A percentile compares a stretch with the other conserved stretches of the same genome.
Conservation (phyloP, 768 basidiomycete species). For the Xerocomus brunneocitrinus region DNA sequence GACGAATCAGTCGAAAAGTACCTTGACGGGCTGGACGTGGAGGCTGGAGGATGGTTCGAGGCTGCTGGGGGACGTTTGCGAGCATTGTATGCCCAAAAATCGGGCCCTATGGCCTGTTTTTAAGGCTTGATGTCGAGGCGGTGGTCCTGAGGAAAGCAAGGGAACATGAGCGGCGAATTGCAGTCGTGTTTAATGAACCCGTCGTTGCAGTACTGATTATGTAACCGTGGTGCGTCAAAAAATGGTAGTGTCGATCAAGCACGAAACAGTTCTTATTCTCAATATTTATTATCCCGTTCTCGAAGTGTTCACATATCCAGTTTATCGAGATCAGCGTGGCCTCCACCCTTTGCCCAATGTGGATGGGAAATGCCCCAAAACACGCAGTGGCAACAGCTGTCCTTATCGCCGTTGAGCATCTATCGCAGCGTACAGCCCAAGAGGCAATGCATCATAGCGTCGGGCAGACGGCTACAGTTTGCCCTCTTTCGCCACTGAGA, state of each 20-base stretch:
- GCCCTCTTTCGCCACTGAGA: background rate
- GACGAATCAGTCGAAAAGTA: constrained; percentile 4
- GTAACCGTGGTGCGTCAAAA: constrained; percentile 7
- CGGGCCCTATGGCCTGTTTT: constrained; percentile 25
- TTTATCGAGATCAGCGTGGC: constrained; percentile 28
- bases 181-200: constrained; percentile 14
- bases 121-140: constrained; percentile 26
- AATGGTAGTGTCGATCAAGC: background rate
- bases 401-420: background rate
- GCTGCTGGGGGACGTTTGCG: constrained; percentile 16
- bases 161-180: constrained; percentile 22
- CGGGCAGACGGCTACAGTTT: background rate
- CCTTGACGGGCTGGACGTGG: constrained; percentile 19
- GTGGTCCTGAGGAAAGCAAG: constrained; percentile 17
- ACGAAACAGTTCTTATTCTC: background rate
- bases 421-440: constrained; percentile 9
- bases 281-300: background rate
- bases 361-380: background rate
- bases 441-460: background rate
- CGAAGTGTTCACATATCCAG: background rate
- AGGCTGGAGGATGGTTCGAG: constrained; percentile 14
- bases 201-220: constrained; percentile 23
- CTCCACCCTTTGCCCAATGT: constrained; percentile 28
- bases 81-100: constrained; percentile 20
- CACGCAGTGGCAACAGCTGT: background rate